Base-by-base conservation (phyloP, 2,329 filamentous ascomycete genomes). In the Zalaria sp. region DNA sequence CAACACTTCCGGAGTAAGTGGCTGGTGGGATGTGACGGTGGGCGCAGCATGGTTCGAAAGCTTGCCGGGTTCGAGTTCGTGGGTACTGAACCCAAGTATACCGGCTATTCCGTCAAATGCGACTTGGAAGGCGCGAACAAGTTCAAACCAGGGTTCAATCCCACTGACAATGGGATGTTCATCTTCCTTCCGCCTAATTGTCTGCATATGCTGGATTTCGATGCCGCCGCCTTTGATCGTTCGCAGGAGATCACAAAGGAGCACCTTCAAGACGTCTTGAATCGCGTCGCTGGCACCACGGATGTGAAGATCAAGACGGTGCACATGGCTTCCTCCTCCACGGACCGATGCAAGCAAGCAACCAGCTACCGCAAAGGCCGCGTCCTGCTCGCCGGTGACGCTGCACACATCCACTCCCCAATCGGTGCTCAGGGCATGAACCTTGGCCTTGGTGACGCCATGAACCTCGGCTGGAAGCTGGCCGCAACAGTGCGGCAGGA, bases 351-450 rank as follows among this genome's bases (percentile, higher is more conserved):
- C 7, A 32, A n/a, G n/a, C 29, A 32, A n/a, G 29, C 29, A 32
- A 32, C 29, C 7, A 7, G n/a, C 7, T 32, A 32, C 29, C 29
- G 29, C 29, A 32, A 32, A 32, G 29, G 29, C 7, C 39, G 42
- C 6, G 39, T 53, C 2, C 46, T 61, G n/a, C 51, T 61, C 2
- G 54, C 52, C 5, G 57, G 58, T 3, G 58, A 62, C 43, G 46
- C 56, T 34, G 60, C 60, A 5, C 60, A 64, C 43, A 49, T 53
- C 25, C 57, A 54, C 11, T 51, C 54, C n/a, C 57, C 60, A 1
- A 51, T 50, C 3, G 61, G 61, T 3, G 62, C 60, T 0, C 59
- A 62, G 37, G 62, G 62, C 3, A 56, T 62, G 50, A 64, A 64
- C 42, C 60, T 47, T 4, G 60, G 57, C 0, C 47, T 64, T 2